phyloP scores from a whole-genome alignment of 208 protist genomes.

The Crithidia thermophila region DNA sequence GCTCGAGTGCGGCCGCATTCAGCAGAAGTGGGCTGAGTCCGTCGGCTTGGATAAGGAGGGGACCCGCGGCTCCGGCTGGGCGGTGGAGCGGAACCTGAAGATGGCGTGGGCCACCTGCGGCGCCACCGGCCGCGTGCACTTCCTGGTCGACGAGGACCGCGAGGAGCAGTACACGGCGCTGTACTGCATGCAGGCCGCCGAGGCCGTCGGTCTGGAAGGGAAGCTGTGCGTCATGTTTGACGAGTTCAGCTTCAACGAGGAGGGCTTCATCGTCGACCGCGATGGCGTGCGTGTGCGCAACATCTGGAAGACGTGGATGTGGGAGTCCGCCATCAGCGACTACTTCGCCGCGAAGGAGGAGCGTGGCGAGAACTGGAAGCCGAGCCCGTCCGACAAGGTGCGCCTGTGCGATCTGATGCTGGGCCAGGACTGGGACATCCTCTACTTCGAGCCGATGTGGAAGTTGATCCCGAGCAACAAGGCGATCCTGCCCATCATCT shows the following conservation, averaged over 20 bases:
- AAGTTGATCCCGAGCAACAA: constrained; percentile 94
- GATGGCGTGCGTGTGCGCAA: constrained; percentile 76
- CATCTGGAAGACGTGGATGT: constrained; percentile 94
- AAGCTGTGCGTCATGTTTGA: constrained; percentile 91
- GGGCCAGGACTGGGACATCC: constrained; percentile 62
- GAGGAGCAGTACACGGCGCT: constrained; percentile 91
- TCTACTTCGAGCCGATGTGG: constrained; percentile 93
- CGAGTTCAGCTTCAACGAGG: constrained; percentile 85
- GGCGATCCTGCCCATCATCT: constrained; percentile 88
- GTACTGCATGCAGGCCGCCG: constrained; percentile 74
- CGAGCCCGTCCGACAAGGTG: constrained; percentile 70
- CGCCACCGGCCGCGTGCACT: constrained; percentile 82
- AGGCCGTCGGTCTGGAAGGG: constrained; percentile 70
- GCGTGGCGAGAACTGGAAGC: constrained; percentile 69
- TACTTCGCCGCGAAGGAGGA: constrained; percentile 60
- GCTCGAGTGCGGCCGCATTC: constrained; percentile 87
- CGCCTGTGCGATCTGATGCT: constrained; percentile 88
- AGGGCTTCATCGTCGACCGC: constrained; percentile 70
- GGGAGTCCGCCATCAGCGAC: constrained; percentile 87
- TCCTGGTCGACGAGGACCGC: constrained; percentile 85
- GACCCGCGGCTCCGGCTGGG: constrained; percentile 64
- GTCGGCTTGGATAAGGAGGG: constrained; percentile 63
- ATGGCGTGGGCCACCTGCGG: constrained; percentile 66
- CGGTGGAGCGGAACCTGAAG: constrained; percentile 58
- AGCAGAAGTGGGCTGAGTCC: constrained; percentile 85